A percentile compares a stretch with the other conserved stretches of the same genome.
Conservation (phyloP, 768 basidiomycete species). For the Rubroboletus satanas region DNA sequence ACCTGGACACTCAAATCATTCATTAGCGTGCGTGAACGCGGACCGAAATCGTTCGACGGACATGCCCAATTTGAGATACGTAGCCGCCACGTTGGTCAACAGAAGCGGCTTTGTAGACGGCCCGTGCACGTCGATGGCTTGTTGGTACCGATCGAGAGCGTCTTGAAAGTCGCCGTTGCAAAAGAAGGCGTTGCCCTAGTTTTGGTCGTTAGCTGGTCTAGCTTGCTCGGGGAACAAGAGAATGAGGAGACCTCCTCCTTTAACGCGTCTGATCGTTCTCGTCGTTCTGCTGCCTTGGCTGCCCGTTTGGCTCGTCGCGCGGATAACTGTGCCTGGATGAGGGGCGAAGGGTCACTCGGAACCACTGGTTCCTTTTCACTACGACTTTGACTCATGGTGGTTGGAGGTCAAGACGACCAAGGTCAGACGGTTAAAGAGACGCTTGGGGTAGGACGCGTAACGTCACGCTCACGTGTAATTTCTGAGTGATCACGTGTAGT, state of each 20-base stretch:
- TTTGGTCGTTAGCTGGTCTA: background rate
- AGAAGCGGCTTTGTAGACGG: constrained; percentile 31
- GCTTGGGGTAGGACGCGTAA: too few species aligned
- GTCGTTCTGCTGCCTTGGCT: constrained; percentile 18
- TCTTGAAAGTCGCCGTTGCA: constrained; percentile 33
- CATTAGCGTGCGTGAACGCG: background rate
- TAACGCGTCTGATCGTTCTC: constrained; percentile 21
- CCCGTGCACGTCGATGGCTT: constrained; percentile 38
- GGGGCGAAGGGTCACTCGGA: background rate
- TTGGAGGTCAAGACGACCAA: background rate
- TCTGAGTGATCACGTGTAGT: background rate
- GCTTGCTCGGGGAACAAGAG: background rate
- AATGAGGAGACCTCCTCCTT: constrained; percentile 28
- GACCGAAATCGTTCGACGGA: constrained; percentile 4
- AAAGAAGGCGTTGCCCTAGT: constrained; percentile 45
- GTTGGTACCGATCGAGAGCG: constrained; percentile 40
- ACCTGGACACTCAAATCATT: constrained; percentile 15
- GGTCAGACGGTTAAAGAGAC: background rate
- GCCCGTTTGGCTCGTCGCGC: constrained; percentile 15
- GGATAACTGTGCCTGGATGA: constrained; percentile 4
- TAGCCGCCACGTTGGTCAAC: constrained; percentile 40
- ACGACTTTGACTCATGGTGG: background rate
- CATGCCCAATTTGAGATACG: constrained; percentile 42
- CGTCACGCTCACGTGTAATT: background rate
- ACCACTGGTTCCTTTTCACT: background rate